These are phyloP conservation scores for Picea glauca DNA, from an alignment of 75 land plant genomes.

Conservation along the genomic window DNA sequence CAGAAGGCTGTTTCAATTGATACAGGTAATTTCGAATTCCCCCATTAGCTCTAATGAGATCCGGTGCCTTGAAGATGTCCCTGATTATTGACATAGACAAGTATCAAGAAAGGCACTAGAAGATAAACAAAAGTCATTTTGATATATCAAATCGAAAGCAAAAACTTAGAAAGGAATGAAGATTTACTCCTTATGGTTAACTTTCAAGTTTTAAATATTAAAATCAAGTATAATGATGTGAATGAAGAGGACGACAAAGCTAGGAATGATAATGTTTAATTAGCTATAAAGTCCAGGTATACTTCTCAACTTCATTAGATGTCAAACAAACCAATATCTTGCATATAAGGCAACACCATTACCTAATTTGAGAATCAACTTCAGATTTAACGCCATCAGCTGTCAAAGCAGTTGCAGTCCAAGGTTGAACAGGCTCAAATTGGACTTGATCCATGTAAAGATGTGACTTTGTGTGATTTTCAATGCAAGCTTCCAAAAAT, in stretches of 20 bases:
- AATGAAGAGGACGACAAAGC: not conserved
- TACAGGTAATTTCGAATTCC: conserved; percentile 89
- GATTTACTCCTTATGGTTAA: not conserved
- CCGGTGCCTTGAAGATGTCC: conserved; percentile 54
- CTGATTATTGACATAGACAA: conserved; percentile 31
- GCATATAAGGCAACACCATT: not conserved
- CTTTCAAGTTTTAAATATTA: not conserved
- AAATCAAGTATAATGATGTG: not conserved
- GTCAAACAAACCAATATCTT: not conserved
- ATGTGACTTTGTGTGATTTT: conserved; percentile 92
- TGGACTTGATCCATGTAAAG: conserved; percentile 97
- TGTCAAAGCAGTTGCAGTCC: conserved; percentile 63
- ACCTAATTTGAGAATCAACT: conserved; percentile 21
- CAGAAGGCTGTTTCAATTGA: conserved; percentile 48
- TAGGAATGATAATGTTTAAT: not conserved
- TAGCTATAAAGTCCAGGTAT: not conserved
- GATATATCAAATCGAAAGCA: not conserved
- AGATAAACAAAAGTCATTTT: not conserved
- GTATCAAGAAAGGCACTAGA: not conserved
- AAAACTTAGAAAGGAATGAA: not conserved
- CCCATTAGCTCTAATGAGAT: conserved; percentile 78
- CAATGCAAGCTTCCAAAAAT: conserved; percentile 94
- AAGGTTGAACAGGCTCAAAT: conserved; percentile 85
- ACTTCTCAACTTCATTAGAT: not conserved
- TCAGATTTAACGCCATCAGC: conserved; percentile 40